A percentile compares a stretch with the other conserved stretches of the same genome.
These are phyloP conservation scores for Cerioporus squamosus DNA, from an alignment of 1,284 basidiomycete genomes.

Conservation along the genomic window DNA sequence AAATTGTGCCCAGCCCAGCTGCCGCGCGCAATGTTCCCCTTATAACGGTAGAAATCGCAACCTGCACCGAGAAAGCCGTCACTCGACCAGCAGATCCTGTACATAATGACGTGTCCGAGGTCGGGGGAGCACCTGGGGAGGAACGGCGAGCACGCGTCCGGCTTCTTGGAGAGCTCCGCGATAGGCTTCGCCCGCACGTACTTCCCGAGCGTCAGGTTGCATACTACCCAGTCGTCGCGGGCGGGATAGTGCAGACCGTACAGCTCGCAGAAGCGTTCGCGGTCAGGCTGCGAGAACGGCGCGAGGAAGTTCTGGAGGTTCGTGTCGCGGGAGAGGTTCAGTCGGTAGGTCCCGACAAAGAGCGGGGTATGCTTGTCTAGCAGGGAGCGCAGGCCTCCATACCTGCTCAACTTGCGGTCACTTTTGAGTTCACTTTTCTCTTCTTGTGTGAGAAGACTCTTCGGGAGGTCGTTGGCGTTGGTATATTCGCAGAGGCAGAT, in stretches of 20 bases:
- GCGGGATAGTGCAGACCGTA: background rate
- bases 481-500: background rate
- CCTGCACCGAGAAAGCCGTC: background rate
- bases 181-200: background rate
- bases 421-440: background rate
- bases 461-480: background rate
- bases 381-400: background rate
- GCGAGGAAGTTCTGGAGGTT: background rate
- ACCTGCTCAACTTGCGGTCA: background rate
- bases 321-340: background rate
- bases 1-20: background rate
- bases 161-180: background rate
- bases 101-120: background rate
- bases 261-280: background rate
- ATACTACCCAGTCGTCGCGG: constrained; percentile 2
- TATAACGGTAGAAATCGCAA: background rate
- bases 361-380: background rate
- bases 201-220: background rate
- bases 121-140: background rate
- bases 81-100: background rate
- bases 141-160: background rate
- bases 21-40: background rate
- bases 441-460: background rate
- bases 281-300: background rate
- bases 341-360: background rate